These are phyloP conservation scores for Coleophoma eucalyptorum DNA, from an alignment of 2,329 filamentous ascomycete genomes.

Conservation along the genomic window DNA sequence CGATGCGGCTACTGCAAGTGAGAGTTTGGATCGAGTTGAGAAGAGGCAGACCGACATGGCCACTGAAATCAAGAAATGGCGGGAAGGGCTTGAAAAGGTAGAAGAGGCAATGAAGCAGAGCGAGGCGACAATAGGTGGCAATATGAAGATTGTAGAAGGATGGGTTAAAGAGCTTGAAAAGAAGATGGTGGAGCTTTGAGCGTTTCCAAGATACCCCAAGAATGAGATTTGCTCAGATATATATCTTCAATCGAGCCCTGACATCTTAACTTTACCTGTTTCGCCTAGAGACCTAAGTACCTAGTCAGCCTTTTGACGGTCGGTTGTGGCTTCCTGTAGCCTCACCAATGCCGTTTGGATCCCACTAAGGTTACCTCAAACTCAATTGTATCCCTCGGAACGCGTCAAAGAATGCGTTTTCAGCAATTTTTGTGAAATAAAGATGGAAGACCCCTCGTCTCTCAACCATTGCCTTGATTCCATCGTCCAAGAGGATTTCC, in stretches of 20 bases:
- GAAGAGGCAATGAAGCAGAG: conserved; percentile 71
- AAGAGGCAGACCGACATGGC: conserved; percentile 78
- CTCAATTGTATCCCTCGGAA: not conserved
- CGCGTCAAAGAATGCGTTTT: not conserved
- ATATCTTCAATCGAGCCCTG: too few species aligned
- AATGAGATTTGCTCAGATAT: not conserved
- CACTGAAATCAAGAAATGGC: conserved; percentile 81
- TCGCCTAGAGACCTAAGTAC: not conserved
- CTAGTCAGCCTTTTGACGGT: not conserved
- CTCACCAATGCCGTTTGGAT: not conserved
- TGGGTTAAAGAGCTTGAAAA: conserved; percentile 88
- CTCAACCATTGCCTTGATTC: not conserved
- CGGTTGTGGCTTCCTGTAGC: not conserved
- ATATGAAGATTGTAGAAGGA: conserved; percentile 78
- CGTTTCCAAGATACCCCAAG: conserved; percentile 21
- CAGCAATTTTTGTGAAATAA: not conserved
- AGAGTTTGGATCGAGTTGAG: conserved; percentile 75
- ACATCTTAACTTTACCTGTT: too few species aligned
- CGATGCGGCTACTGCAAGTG: conserved; percentile 77
- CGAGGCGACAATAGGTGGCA: conserved; percentile 67
- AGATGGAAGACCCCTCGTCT: not conserved
- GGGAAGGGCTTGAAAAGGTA: conserved; percentile 72
- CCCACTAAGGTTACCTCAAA: not conserved
- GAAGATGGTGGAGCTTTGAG: conserved; percentile 55
- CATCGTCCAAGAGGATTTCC: not conserved